Evolutionary conservation across 2,329 filamentous ascomycete species (phyloP).

Genomic region (Aspergillus awamori): DNA sequence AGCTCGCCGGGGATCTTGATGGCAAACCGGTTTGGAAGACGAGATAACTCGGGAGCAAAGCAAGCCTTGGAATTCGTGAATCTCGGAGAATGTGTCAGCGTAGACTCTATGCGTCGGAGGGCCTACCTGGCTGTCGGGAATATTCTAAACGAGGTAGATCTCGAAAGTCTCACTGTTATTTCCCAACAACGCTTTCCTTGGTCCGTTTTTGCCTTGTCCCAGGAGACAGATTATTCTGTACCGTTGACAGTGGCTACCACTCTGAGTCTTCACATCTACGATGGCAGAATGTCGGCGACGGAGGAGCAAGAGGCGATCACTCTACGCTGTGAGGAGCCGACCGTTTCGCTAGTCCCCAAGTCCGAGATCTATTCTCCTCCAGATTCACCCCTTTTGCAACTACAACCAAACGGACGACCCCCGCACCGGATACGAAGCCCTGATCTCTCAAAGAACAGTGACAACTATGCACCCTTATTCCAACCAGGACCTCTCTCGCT

Average conservation of each 20-base stretch:
- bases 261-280: constrained; percentile 78
- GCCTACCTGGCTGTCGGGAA: constrained; percentile 82
- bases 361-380: constrained; percentile 35
- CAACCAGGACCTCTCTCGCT: constrained; percentile 83
- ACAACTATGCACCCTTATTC: constrained; percentile 69
- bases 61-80: constrained; percentile 42
- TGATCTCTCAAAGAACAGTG: constrained; percentile 37
- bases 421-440: constrained; percentile 43
- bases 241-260: constrained; percentile 85
- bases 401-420: constrained; percentile 38
- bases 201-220: constrained; percentile 80
- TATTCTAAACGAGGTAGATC: constrained; percentile 77
- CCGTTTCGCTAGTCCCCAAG: constrained; percentile 29
- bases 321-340: constrained; percentile 37
- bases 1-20: constrained; percentile 71
- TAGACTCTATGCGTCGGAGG: constrained; percentile 67
- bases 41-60: constrained; percentile 30
- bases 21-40: constrained; percentile 68
- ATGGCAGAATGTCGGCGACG: constrained; percentile 59
- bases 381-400: constrained; percentile 37
- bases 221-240: constrained; percentile 62
- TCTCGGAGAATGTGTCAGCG: constrained; percentile 79
- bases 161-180: constrained; percentile 70
- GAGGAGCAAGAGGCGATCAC: constrained; percentile 42
- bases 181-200: constrained; percentile 74